Evolutionary conservation across 441 rosid species (phyloP).

Genomic region (Gossypium trilobum): DNA sequence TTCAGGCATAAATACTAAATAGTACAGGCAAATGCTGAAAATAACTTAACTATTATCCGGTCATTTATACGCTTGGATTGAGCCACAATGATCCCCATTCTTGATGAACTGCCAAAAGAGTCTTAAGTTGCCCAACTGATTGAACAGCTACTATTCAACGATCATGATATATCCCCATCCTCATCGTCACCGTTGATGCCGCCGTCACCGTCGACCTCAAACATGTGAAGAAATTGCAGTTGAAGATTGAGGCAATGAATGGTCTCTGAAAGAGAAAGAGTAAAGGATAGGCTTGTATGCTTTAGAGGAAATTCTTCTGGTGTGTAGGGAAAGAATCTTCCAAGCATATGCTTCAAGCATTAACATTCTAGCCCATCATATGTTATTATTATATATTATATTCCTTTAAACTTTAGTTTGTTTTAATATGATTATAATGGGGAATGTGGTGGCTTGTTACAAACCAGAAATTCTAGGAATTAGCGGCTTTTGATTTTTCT

Average conservation of each 20-base stretch:
- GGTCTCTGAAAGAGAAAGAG: slow-evolving; percentile 16
- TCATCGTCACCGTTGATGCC: slow-evolving; percentile 19
- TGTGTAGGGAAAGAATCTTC: slow-evolving; percentile 33
- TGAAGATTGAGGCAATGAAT: slow-evolving; percentile 9
- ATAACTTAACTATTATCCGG: not conserved
- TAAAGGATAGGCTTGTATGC: slow-evolving; percentile 11
- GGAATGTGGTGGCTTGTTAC: not conserved
- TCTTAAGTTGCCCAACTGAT: slow-evolving; percentile 44
- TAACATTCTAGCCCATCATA: slow-evolving; percentile 23
- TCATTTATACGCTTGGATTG: not conserved
- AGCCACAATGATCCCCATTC: not conserved
- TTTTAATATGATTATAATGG: slow-evolving; percentile 7
- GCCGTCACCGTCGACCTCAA: slow-evolving; percentile 9
- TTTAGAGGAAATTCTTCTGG: slow-evolving; percentile 7
- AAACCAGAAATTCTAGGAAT: not conserved
- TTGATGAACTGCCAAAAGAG: slow-evolving; percentile 42
- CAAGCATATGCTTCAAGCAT: slow-evolving; percentile 42
- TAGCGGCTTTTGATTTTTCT: not conserved
- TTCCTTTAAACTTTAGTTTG: slow-evolving; percentile 2
- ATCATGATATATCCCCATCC: not conserved
- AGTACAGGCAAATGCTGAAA: not conserved
- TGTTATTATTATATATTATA: not conserved
- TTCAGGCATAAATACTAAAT: not conserved
- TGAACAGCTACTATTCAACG: slow-evolving; percentile 14
- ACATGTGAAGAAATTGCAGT: not conserved